These are phyloP conservation scores for Aspergillus puulaauensis DNA, from an alignment of 2,329 filamentous ascomycete genomes.

Conservation along the genomic window DNA sequence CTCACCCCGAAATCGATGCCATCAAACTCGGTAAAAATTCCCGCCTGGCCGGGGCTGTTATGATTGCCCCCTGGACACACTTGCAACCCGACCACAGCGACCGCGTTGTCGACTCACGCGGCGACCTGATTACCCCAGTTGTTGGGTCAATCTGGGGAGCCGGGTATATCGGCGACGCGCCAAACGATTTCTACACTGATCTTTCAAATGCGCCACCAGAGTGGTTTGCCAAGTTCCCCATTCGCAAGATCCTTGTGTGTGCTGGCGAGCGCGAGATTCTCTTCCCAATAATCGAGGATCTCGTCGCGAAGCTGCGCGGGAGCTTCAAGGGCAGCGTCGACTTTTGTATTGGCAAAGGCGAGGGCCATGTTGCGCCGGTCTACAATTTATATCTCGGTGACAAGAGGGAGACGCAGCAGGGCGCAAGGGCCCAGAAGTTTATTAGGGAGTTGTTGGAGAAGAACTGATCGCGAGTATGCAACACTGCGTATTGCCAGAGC, in stretches of 20 bases:
- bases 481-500: too few relatives aligned
- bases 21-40: slow-evolving; percentile 36
- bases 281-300: slow-evolving; percentile 55
- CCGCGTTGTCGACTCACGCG: slow-evolving; percentile 47
- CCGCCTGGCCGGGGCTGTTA: slow-evolving; percentile 51
- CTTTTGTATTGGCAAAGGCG: slow-evolving; percentile 36
- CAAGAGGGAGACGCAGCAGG: slow-evolving; percentile 39
- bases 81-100: slow-evolving; percentile 49
- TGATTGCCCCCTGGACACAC: slow-evolving; percentile 60
- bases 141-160: slow-evolving; percentile 47
- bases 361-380: slow-evolving; percentile 45
- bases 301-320: slow-evolving; percentile 48
- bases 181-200: slow-evolving; percentile 55
- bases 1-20: slow-evolving; percentile 52
- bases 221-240: slow-evolving; percentile 55
- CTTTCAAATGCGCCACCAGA: slow-evolving; percentile 47
- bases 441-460: slow-evolving; percentile 27
- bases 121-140: slow-evolving; percentile 50
- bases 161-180: slow-evolving; percentile 46
- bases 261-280: slow-evolving; percentile 58
- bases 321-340: slow-evolving; percentile 30
- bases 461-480: neutral
- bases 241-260: slow-evolving; percentile 53
- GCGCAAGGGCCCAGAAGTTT: slow-evolving; percentile 37
- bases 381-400: slow-evolving; percentile 39